phyloP scores from a whole-genome alignment of 306 rosid species.

The Mucuna pruriens region DNA sequence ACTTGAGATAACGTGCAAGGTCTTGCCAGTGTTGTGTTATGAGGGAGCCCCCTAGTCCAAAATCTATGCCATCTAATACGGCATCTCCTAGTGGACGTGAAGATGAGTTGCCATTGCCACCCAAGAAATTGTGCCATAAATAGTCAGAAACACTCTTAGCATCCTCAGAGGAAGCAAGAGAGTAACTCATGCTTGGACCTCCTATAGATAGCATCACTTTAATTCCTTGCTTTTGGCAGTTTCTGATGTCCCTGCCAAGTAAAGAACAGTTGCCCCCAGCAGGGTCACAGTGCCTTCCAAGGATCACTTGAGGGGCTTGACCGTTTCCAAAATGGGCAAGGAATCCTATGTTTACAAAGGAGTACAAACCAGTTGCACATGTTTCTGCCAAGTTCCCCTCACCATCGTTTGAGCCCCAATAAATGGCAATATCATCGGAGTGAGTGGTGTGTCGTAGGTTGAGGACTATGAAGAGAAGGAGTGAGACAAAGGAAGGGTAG shows the following conservation, averaged over 20 bases:
- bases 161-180: conserved; percentile 42
- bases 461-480: not conserved
- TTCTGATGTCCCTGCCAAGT: conserved; percentile 36
- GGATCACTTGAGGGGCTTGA: not conserved
- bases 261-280: conserved; percentile 21
- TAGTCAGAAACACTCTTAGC: conserved; percentile 48
- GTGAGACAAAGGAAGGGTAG: not conserved
- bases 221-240: conserved; percentile 53
- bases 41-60: not conserved
- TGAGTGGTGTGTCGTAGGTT: not conserved
- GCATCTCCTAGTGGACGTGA: conserved; percentile 54
- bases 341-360: not conserved
- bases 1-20: not conserved
- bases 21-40: not conserved
- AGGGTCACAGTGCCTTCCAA: not conserved
- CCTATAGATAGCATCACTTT: conserved; percentile 52
- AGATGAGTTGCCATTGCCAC: conserved; percentile 39
- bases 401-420: not conserved
- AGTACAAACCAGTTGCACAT: not conserved
- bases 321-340: not conserved
- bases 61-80: conserved; percentile 57
- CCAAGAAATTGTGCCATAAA: conserved; percentile 58
- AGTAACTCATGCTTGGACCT: conserved; percentile 23
- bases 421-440: conserved; percentile 6
- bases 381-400: not conserved